Percentiles rank a stretch among this genome's conserved stretches.
Evolutionary conservation across 2,329 filamentous ascomycete genomes (phyloP).

Genomic region (Arthrobotrys conoides): DNA sequence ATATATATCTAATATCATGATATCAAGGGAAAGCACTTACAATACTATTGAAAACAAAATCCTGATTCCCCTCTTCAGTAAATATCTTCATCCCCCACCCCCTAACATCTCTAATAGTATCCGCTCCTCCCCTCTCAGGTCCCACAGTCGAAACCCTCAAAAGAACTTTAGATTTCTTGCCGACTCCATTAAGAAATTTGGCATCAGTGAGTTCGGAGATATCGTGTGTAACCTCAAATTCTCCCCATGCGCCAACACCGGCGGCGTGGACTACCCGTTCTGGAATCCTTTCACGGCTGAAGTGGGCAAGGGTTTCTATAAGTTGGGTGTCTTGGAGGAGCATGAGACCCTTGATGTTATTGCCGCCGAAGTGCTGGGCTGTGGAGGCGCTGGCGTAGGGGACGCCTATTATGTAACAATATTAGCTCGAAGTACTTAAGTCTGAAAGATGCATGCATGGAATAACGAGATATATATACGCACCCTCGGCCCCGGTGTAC

Average conservation of each 20-base stretch:
- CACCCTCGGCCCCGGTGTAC: slow-evolving; percentile 55
- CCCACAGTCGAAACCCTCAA: slow-evolving; percentile 70
- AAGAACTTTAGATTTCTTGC: slow-evolving; percentile 72
- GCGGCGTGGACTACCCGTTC: slow-evolving; percentile 75
- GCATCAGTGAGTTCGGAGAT: slow-evolving; percentile 69
- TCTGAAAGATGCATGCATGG: no score
- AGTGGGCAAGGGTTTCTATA: slow-evolving; percentile 75
- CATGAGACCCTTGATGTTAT: slow-evolving; percentile 66
- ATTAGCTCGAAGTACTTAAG: no score
- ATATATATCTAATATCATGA: no score
- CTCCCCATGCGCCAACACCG: slow-evolving; percentile 72
- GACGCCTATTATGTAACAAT: slow-evolving; percentile 40
- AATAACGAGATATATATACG: neutral
- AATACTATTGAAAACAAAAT: slow-evolving; percentile 69
- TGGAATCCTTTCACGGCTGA: slow-evolving; percentile 75
- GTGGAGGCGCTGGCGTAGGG: slow-evolving; percentile 63
- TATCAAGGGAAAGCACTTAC: no score
- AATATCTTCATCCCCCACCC: slow-evolving; percentile 71
- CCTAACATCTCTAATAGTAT: slow-evolving; percentile 70
- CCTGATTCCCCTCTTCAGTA: slow-evolving; percentile 71
- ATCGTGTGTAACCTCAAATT: slow-evolving; percentile 75
- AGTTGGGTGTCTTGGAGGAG: slow-evolving; percentile 74
- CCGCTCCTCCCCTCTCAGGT: slow-evolving; percentile 69
- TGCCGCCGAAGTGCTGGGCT: slow-evolving; percentile 64
- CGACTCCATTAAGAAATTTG: slow-evolving; percentile 70